Evolutionary conservation across 1,139 yeast species (phyloP).

Genomic region (Sugiyamaella japonica): DNA sequence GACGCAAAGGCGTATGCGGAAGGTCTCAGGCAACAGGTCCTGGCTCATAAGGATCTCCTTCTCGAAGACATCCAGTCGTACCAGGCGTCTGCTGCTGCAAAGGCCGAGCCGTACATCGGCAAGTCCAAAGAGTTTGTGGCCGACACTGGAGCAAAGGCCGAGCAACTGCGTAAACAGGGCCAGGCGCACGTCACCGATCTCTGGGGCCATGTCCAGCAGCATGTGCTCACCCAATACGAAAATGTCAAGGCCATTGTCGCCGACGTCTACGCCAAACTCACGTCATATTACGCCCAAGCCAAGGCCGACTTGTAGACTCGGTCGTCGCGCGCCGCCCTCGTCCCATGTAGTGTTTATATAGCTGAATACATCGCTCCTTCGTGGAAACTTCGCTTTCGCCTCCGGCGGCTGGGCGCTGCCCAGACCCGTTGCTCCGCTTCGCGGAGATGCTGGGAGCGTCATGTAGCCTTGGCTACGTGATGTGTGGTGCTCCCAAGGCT

Average conservation of each 20-base stretch:
- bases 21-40: constrained; percentile 44
- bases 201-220: constrained; percentile 5
- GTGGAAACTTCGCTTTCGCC: no score
- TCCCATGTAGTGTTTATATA: neutral
- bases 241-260: neutral
- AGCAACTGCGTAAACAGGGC: constrained; percentile 4
- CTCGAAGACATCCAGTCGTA: constrained; percentile 28
- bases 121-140: constrained; percentile 28
- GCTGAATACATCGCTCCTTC: neutral
- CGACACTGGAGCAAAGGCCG: constrained; percentile 21
- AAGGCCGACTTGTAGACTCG: constrained; percentile 7
- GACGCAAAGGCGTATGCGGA: constrained; percentile 36
- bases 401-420: no score
- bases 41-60: constrained; percentile 38
- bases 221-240: constrained; percentile 3
- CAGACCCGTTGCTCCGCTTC: neutral
- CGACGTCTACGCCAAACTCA: constrained; percentile 3
- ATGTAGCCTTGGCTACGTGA: no score
- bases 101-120: constrained; percentile 31
- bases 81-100: constrained; percentile 26
- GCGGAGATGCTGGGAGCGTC: neutral
- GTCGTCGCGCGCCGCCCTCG: neutral
- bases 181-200: constrained; percentile 2
- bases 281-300: neutral
- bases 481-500: no score